Conservation (phyloP, 352 stramenopile species). For the Phytophthora melonis region DNA sequence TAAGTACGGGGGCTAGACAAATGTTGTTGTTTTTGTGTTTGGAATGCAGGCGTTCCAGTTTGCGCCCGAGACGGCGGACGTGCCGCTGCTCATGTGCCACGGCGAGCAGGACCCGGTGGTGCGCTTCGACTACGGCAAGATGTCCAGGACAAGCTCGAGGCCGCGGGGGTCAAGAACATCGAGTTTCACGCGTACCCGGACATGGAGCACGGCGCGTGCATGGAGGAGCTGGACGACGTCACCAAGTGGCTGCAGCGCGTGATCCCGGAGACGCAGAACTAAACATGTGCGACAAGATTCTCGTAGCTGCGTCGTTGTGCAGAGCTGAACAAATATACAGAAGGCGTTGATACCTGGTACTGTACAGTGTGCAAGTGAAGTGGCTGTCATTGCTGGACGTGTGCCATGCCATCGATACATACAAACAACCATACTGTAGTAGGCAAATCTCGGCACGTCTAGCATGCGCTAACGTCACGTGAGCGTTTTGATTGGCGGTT, state of each 20-base stretch:
- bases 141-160: constrained; percentile 70
- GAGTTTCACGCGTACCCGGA: constrained; percentile 72
- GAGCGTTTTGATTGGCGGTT: constrained; percentile 3
- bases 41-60: constrained; percentile 54
- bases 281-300: neutral
- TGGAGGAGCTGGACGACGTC: constrained; percentile 77
- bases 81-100: constrained; percentile 85
- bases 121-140: constrained; percentile 64
- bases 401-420: neutral
- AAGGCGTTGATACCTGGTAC: too few species aligned
- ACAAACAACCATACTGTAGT: neutral
- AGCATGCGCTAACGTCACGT: constrained; percentile 4
- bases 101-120: constrained; percentile 74
- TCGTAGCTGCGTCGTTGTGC: neutral
- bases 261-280: constrained; percentile 42
- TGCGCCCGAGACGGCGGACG: constrained; percentile 56
- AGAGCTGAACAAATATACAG: neutral
- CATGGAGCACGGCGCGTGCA: constrained; percentile 72
- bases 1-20: neutral
- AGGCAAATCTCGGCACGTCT: neutral
- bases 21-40: constrained; percentile 3
- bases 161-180: constrained; percentile 57
- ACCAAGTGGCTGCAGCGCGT: constrained; percentile 69
- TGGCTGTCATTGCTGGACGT: neutral
- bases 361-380: too few species aligned